Base-by-base conservation (phyloP, 2,329 filamentous ascomycete species). In the Penicillium italicum region DNA sequence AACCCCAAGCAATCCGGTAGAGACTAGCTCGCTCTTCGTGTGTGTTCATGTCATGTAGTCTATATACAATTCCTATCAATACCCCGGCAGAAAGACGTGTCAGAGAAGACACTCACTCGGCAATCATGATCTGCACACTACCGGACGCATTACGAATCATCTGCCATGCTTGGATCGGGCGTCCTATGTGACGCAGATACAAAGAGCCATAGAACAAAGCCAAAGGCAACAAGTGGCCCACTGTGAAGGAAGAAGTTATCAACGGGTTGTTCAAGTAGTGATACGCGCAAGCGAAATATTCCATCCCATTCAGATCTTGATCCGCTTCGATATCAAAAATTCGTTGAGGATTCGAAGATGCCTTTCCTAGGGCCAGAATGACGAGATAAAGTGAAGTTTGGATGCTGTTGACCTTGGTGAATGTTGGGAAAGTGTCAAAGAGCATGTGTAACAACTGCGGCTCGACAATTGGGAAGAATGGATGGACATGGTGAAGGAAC, bases 271-370 rank as follows among this genome's bases (percentile, higher is more conserved):
- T 57, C 36, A 62, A 16, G 12, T 59, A 51, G 20, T 52, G 45
- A 47, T 61, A 57, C 16, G 53, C 60, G 31, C 56, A 52, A 20
- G 58, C 51, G 30, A 61, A 62, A 37, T 59, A 62, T n/a, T 62
- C 60, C 18, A 58, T 51, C 1, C 58, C 56, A 42, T 40, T 57
- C 16, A 44, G 31, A 16, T 46, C 37, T n/a, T 46, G 18, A 2
- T 48, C 50, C 12, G 50, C 52, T 22, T 62, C 56, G 18, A 56
- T 54, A 36, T 62, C 56, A 28, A 52, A 57, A 22, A 46, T 46
- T 9, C 34, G 45, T 16, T 28, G 22, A 5, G 56, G 47, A 22
- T 50, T 47, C n/a, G 59, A 45, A 2, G 45, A 57, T 10, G 56
- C 53, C 22, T 62, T 58, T 20, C 60, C 60, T 5, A 62, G 20